A percentile compares a stretch with the other conserved stretches of the same genome.
phyloP scores from a whole-genome alignment of 2,329 filamentous ascomycete species.

The Exophiala sideris region DNA sequence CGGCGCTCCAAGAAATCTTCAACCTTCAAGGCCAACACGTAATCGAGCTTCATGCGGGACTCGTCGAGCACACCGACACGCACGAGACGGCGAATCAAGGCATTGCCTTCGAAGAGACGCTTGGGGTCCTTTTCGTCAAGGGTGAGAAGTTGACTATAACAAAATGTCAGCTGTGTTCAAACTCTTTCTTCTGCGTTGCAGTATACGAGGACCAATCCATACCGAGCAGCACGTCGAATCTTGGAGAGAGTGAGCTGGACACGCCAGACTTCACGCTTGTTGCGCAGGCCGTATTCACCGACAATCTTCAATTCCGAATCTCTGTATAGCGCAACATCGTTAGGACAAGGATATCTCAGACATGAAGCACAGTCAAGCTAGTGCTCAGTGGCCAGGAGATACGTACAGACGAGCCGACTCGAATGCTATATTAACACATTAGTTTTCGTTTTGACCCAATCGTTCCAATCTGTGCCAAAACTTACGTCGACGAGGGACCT shows the following conservation, averaged over 20 bases:
- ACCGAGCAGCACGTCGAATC: constrained; percentile 99
- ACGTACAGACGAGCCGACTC: constrained; percentile 99
- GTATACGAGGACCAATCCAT: constrained; percentile 39
- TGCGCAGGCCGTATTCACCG: constrained; percentile 98
- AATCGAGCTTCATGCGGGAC: constrained; percentile 99
- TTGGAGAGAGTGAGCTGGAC: constrained; percentile 99
- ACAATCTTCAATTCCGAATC: constrained; percentile 99
- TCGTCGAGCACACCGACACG: constrained; percentile 99
- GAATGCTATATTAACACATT: constrained; percentile 61
- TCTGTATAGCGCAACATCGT: constrained; percentile 61
- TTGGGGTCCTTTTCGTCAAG: constrained; percentile 99
- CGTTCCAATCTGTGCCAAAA: constrained; percentile 27
- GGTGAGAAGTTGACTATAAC: constrained; percentile 92
- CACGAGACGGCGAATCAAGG: constrained; percentile 99
- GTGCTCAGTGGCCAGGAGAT: constrained; percentile 84
- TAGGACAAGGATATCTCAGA: constrained; percentile 68
- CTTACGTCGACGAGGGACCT: constrained; percentile 85
- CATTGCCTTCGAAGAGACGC: constrained; percentile 99
- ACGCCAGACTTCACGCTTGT: constrained; percentile 99
- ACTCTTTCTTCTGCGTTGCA: background rate
- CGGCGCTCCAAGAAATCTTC: constrained; percentile 99
- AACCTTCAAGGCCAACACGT: constrained; percentile 97
- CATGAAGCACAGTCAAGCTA: constrained; percentile 95
- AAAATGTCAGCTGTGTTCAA: constrained; percentile 19
- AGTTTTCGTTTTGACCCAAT: constrained; percentile 32